Conservation (phyloP, 202 grass and related monocot species). For the Elaeis oleifera region DNA sequence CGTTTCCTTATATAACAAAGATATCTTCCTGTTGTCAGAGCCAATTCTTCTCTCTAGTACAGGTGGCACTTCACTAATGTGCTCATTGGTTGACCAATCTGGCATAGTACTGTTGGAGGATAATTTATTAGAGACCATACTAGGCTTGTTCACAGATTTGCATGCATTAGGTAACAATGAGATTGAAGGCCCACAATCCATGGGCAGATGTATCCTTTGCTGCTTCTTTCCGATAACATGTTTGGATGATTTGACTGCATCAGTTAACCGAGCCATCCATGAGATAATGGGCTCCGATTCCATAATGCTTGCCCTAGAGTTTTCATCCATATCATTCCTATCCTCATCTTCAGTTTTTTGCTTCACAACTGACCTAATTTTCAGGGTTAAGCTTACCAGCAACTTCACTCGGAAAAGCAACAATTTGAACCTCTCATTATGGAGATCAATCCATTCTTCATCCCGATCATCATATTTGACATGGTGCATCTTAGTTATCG, state of each 20-base stretch:
- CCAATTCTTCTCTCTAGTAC: constrained; percentile 22
- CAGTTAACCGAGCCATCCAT: constrained; percentile 35
- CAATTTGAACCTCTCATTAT: constrained; percentile 91
- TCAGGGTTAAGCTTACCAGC: constrained; percentile 30
- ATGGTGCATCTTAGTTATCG: constrained; percentile 58
- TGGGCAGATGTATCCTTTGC: constrained; percentile 14
- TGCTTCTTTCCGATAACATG: constrained; percentile 32
- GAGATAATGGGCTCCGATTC: constrained; percentile 54
- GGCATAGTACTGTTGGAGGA: constrained; percentile 16
- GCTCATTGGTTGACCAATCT: constrained; percentile 13
- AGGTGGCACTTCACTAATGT: constrained; percentile 21
- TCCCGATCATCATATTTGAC: constrained; percentile 93
- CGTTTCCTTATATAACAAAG: constrained; percentile 82
- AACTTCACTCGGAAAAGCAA: constrained; percentile 73
- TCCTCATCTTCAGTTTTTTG: constrained; percentile 27
- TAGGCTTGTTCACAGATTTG: constrained; percentile 2
- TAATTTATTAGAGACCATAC: constrained; percentile 18
- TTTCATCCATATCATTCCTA: constrained; percentile 31
- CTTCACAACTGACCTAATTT: constrained; percentile 25
- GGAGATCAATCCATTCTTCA: constrained; percentile 94
- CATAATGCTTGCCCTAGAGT: constrained; percentile 28
- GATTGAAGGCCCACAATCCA: constrained; percentile 6
- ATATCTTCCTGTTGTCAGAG: constrained; percentile 36
- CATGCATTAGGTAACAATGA: constrained; percentile 10
- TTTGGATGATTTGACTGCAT: constrained; percentile 35